These are phyloP conservation scores for Backusella circina DNA, from an alignment of 192 early-diverging fungal genomes.

Conservation along the genomic window DNA sequence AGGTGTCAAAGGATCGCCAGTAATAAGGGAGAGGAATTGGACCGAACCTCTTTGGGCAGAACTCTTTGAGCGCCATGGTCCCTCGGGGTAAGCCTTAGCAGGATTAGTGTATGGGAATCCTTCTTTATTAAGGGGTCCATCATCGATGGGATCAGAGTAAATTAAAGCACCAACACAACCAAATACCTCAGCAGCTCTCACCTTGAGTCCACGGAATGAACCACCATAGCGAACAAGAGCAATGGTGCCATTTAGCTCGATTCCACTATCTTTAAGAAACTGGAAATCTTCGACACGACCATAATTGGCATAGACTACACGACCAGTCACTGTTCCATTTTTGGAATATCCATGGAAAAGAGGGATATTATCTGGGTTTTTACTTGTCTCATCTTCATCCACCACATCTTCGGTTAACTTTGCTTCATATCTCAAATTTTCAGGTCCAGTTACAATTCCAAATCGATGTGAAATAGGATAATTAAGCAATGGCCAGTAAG, in stretches of 20 bases:
- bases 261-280: slow-evolving; percentile 37
- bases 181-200: slow-evolving; percentile 49
- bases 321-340: slow-evolving; percentile 53
- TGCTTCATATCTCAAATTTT: slow-evolving; percentile 46
- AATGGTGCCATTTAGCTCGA: slow-evolving; percentile 47
- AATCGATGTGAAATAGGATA: slow-evolving; percentile 52
- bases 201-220: slow-evolving; percentile 56
- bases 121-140: slow-evolving; percentile 44
- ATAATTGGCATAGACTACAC: slow-evolving; percentile 66
- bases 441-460: slow-evolving; percentile 46
- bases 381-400: slow-evolving; percentile 55
- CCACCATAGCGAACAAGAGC: slow-evolving; percentile 60
- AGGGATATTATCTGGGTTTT: slow-evolving; percentile 51
- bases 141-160: slow-evolving; percentile 65
- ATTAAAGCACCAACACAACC: slow-evolving; percentile 58
- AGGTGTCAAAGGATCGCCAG: slow-evolving; percentile 66
- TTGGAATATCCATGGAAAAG: slow-evolving; percentile 62
- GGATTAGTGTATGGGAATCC: slow-evolving; percentile 4
- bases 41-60: slow-evolving; percentile 63
- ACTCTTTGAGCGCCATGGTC: slow-evolving; percentile 47
- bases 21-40: slow-evolving; percentile 40
- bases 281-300: slow-evolving; percentile 55
- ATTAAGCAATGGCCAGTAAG: slow-evolving; percentile 59
- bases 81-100: slow-evolving; percentile 30
- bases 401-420: slow-evolving; percentile 50